Evolutionary conservation across 805 yeast genomes (phyloP).

Genomic region (Soucietia sequanensis): DNA sequence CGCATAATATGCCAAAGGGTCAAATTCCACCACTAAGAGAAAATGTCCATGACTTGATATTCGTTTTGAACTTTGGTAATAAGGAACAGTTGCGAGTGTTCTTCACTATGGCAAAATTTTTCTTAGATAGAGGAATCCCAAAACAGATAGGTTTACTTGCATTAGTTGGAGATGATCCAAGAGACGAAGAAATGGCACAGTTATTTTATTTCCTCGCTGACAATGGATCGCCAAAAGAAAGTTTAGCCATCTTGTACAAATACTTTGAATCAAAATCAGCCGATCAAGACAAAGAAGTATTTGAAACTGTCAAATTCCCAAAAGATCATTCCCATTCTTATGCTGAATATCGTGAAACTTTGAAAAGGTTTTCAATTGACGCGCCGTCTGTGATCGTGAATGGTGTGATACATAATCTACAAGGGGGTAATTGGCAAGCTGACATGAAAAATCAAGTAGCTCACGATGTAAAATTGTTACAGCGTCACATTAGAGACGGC

Average conservation of each 20-base stretch:
- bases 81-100: conserved; percentile 50
- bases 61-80: conserved; percentile 62
- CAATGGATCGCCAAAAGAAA: conserved; percentile 29
- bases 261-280: conserved; percentile 24
- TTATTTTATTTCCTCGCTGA: conserved; percentile 33
- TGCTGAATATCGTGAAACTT: conserved; percentile 17
- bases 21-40: conserved; percentile 68
- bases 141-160: conserved; percentile 88
- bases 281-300: conserved; percentile 23
- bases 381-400: conserved; percentile 62
- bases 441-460: conserved; percentile 51
- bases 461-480: conserved; percentile 47
- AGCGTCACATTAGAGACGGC: conserved; percentile 22
- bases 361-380: conserved; percentile 32
- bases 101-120: conserved; percentile 46
- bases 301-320: conserved; percentile 15
- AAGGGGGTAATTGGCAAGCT: conserved; percentile 52
- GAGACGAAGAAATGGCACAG: conserved; percentile 28
- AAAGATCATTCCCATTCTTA: conserved; percentile 15
- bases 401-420: conserved; percentile 63
- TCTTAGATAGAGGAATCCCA: conserved; percentile 60
- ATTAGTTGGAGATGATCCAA: conserved; percentile 28
- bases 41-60: conserved; percentile 72
- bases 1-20: conserved; percentile 37
- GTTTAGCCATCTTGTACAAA: conserved; percentile 39